phyloP scores from a whole-genome alignment of 192 early-diverging fungal species.

The Diversispora epigaea region DNA sequence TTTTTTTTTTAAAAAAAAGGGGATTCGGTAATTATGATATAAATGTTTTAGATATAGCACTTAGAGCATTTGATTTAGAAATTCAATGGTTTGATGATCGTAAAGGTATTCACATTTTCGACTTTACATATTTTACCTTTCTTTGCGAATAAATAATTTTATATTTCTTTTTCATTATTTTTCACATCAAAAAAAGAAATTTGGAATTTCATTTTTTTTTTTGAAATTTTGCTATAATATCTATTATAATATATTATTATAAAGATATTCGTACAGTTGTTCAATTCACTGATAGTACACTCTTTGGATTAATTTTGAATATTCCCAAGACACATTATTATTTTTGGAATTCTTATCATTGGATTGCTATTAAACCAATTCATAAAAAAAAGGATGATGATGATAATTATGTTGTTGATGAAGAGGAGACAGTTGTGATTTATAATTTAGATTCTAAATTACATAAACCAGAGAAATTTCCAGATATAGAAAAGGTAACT shows the following conservation, averaged over 20 bases:
- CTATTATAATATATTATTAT: not conserved
- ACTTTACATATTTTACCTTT: not conserved
- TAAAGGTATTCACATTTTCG: constrained; percentile 23
- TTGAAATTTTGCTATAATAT: too few species aligned
- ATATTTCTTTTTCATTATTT: too few species aligned
- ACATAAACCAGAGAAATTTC: not conserved
- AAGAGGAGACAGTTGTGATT: not conserved
- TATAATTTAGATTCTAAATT: constrained; percentile 31
- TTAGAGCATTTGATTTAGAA: constrained; percentile 14
- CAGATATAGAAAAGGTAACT: constrained; percentile 1
- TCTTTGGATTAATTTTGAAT: constrained; percentile 29
- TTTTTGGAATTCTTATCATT: constrained; percentile 21
- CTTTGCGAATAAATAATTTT: not conserved
- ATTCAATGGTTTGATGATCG: constrained; percentile 27
- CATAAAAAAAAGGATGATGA: too few species aligned
- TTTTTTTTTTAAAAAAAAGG: not conserved
- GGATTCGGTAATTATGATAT: constrained; percentile 28
- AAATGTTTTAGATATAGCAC: constrained; percentile 27
- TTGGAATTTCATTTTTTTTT: not conserved
- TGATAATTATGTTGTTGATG: not conserved
- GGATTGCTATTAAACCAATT: constrained; percentile 30
- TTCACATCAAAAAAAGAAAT: not conserved
- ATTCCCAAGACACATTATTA: not conserved
- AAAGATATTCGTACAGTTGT: constrained; percentile 29
- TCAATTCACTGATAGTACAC: constrained; percentile 27